phyloP scores from a whole-genome alignment of 179 eudicot species.

The Heliamphora pulchella region DNA sequence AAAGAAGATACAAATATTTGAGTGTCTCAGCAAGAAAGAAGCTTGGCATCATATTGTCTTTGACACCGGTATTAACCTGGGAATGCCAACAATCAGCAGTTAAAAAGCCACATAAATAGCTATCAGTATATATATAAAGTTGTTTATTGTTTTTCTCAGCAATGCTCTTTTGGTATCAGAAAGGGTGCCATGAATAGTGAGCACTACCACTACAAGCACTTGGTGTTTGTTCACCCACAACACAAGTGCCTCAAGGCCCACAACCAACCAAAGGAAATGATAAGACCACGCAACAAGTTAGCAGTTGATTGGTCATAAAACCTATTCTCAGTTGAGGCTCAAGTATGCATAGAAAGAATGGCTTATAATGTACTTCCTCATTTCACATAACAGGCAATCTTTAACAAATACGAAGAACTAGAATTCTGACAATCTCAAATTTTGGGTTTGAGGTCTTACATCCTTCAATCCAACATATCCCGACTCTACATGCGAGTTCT shows the following conservation, averaged over 20 bases:
- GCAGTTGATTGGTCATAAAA: background rate
- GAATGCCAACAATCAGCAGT: constrained; percentile 17
- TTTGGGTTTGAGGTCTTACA: constrained; percentile 43
- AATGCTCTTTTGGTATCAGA: background rate
- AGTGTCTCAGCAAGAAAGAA: constrained; percentile 97
- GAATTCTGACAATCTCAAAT: background rate
- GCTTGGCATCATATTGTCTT: constrained; percentile 99
- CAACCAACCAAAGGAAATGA: background rate
- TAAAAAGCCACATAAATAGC: background rate
- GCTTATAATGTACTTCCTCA: background rate
- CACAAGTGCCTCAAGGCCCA: background rate
- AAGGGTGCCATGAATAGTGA: background rate
- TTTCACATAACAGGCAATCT: background rate
- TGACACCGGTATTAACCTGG: constrained; percentile 86
- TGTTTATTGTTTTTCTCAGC: too few species aligned
- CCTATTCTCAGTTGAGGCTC: background rate
- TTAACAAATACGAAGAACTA: background rate
- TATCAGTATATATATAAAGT: too few species aligned
- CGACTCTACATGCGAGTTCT: constrained; percentile 77
- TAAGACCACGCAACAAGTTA: background rate
- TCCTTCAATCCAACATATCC: constrained; percentile 99
- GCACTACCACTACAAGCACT: too few species aligned
- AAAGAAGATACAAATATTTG: constrained; percentile 90
- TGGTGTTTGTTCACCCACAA: background rate
- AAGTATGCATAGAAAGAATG: background rate